Base-by-base conservation (phyloP, 2,329 filamentous ascomycete genomes). In the Cytospora leucostoma region DNA sequence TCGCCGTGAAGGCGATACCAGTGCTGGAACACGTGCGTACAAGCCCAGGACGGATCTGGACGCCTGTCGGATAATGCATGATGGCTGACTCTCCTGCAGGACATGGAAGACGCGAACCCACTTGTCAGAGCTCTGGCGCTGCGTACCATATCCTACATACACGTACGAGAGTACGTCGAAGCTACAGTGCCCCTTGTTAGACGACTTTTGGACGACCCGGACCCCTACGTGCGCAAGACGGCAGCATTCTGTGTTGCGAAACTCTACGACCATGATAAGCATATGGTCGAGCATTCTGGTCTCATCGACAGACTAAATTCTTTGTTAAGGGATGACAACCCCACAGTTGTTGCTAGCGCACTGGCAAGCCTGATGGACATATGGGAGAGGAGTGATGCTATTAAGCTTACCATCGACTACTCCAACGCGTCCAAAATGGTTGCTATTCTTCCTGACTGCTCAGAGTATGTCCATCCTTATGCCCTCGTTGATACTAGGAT, bases 381-480 rank as follows among this genome's bases (percentile, higher is more conserved):
- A 56, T 99, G 95, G 95, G 95, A 98, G 75, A 85, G 94, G 64
- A 98, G 93, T 74, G 94, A 98, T 76, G 92, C 91, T 64, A 99
- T 99, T 76, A 97, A 97, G 75, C 87, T 99, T 67, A 98, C 95
- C 4, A 97, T 99, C 70, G 95, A 99, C 78, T 98, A 99, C 74
- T 87, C 88, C 67, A 99, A 96, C 77, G 95, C 95, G 33, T 98
- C 94, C 58, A 99, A 99, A 79, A 95, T 99, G 82, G 93, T 98
- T 40, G 93, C 95, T 51, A 98, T 99, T 66, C 78, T 99, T 32
- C 89, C 95, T 1, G 95, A 99, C 74, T 98, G 95, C 78, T 98
- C 95, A 19, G 95, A 99, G 91, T 96, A 84, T 72, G 90, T 81
- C 17, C 27, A 13, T 61, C 12, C 37, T 19, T 17, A 7, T 49